Base-by-base conservation (phyloP, 2,329 filamentous ascomycete species). In the Elsinoe australis region DNA sequence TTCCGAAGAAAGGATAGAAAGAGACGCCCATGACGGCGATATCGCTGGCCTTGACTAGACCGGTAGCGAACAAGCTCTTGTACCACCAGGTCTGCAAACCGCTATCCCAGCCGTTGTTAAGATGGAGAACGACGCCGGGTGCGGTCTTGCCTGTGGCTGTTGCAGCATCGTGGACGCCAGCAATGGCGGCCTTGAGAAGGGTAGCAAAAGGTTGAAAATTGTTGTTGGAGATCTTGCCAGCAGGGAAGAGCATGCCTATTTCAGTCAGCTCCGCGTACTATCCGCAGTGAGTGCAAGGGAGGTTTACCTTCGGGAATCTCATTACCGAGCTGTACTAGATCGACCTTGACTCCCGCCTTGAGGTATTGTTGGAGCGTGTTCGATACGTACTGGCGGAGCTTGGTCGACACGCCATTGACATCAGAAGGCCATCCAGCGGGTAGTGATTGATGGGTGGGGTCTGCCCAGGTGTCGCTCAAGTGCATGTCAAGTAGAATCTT, bases 321-420 rank as follows among this genome's bases (percentile, higher is more conserved):
- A 44, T 66, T 66, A 22, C 64, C 64, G 14, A 66, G 58, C 4
- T 56, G 67, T 3, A 72, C 67, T 21, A 70, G 61, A 22, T 55
- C 57, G 15, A 68, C 57, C 15, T 61, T 53, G 32, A 72, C 64
- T 6, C 61, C 59, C 35, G 63, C 63, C 8, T 57, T 53, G 31
- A 63, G 56, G 57, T 70, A 72, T 1, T 64, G 60, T 36, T 67
- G 52, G 50, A 73, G 55, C 4, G 62, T 65, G 24, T 54, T 55
- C 12, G 56, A 54, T 51, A 67, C 64, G 54, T 67, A 67, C 8
- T 55, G 33, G 24, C 63, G 60, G 1, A 67, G 57, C 4, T 55
- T 61, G 1, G 49, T 47, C 63, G 7, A 57, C 47, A 4, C 63
- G 63, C 62, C 62, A 9, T 54, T 44, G 31, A 68, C 51, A 65